Conservation (phyloP, 169 alveolate species). For the Eimeria praecox region DNA sequence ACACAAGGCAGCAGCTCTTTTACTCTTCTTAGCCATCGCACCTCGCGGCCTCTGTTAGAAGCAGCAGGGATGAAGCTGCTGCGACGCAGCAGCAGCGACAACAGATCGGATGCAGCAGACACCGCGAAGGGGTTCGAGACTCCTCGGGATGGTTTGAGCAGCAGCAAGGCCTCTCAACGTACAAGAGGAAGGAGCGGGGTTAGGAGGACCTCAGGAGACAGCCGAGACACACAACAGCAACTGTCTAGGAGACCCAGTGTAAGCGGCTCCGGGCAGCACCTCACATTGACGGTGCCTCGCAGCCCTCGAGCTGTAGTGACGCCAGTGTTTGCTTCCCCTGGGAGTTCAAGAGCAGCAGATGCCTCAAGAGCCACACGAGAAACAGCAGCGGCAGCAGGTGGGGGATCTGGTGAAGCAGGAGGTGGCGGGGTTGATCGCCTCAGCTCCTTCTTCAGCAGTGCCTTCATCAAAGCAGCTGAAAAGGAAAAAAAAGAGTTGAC, state of each 20-base stretch:
- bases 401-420: background rate
- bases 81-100: constrained; percentile 41
- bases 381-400: constrained; percentile 26
- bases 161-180: background rate
- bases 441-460: constrained; percentile 52
- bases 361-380: background rate
- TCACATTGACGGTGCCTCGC: constrained; percentile 24
- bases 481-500: constrained; percentile 49
- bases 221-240: background rate
- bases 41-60: constrained; percentile 13
- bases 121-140: background rate
- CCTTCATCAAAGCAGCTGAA: constrained; percentile 52
- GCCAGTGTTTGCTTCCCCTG: background rate
- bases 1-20: background rate
- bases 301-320: constrained; percentile 26
- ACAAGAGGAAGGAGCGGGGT: background rate
- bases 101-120: background rate
- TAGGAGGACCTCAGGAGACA: background rate
- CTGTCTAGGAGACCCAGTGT: background rate
- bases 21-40: background rate
- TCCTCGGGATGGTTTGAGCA: background rate
- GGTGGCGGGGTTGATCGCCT: background rate
- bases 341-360: background rate
- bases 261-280: background rate
- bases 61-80: constrained; percentile 49